Conservation (phyloP, 2,329 filamentous ascomycete genomes). For the Apiospora phragmitis region DNA sequence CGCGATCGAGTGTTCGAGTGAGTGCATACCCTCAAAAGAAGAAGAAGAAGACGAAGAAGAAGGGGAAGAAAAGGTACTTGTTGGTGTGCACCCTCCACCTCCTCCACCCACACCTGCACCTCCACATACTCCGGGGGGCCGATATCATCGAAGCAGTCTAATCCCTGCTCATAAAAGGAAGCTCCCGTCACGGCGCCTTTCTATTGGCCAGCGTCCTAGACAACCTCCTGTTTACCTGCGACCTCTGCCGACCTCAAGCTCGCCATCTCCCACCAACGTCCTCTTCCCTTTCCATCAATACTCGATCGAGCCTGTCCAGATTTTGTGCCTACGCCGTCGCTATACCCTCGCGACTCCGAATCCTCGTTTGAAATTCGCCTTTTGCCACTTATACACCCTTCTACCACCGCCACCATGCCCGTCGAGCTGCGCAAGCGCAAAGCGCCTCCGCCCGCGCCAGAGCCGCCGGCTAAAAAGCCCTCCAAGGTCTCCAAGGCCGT, state of each 20-base stretch:
- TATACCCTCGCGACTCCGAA: conserved; percentile 19
- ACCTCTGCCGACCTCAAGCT: conserved; percentile 26
- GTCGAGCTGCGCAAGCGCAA: conserved; percentile 47
- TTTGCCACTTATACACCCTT: conserved; percentile 14
- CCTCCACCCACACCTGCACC: neutral
- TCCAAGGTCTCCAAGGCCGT: conserved; percentile 36
- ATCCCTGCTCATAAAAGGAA: conserved; percentile 18
- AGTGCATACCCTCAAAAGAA: neutral
- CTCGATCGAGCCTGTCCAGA: conserved; percentile 14
- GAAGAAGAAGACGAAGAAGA: neutral
- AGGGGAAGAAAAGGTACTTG: neutral
- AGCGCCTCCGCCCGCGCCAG: conserved; percentile 39
- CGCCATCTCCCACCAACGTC: conserved; percentile 21
- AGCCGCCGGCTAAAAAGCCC: conserved; percentile 42
- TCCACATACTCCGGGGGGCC: conserved; percentile 5
- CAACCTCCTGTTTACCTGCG: conserved; percentile 31
- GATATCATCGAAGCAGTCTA: conserved; percentile 8
- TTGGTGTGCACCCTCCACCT: neutral
- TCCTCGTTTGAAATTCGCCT: conserved; percentile 12
- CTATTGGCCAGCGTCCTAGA: conserved; percentile 26
- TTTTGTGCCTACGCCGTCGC: conserved; percentile 20
- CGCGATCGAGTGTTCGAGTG: neutral
- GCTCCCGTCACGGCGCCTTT: conserved; percentile 24
- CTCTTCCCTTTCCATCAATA: conserved; percentile 21
- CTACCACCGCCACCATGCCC: conserved; percentile 35